Evolutionary conservation across 805 yeast genomes (phyloP).

Genomic region (Spencermartinsiella europaea): DNA sequence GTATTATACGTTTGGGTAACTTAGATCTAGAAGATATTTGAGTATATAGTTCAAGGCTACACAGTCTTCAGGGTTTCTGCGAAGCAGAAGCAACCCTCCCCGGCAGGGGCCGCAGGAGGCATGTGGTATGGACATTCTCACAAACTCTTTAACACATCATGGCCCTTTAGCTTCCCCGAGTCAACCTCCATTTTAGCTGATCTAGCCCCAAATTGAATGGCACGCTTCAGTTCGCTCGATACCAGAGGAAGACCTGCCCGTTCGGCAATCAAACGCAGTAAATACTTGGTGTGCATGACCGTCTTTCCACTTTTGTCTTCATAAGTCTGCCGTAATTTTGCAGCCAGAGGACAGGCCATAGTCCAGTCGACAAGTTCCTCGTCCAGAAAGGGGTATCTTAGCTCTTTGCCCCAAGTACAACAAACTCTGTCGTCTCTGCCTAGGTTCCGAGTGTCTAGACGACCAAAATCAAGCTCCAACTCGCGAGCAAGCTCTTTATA

Average conservation of each 20-base stretch:
- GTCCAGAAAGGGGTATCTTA: slow-evolving; percentile 82
- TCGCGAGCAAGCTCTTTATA: slow-evolving; percentile 49
- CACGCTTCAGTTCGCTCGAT: slow-evolving; percentile 75
- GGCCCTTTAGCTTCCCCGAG: slow-evolving; percentile 70
- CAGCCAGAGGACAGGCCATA: slow-evolving; percentile 32
- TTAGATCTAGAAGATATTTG: no score
- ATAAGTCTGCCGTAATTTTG: slow-evolving; percentile 24
- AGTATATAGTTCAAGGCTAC: no score
- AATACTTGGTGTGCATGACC: slow-evolving; percentile 41
- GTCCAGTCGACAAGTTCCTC: slow-evolving; percentile 46
- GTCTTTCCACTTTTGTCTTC: slow-evolving; percentile 7
- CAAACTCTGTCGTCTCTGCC: slow-evolving; percentile 91
- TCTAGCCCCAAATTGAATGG: slow-evolving; percentile 94
- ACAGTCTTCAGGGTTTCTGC: no score
- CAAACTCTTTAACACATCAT: slow-evolving; percentile 34
- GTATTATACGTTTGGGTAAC: no score
- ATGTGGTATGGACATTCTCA: slow-evolving; percentile 2
- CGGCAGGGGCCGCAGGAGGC: neutral
- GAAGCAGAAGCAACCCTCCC: no score
- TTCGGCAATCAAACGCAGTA: slow-evolving; percentile 60
- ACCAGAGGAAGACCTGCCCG: slow-evolving; percentile 47
- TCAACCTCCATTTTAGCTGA: slow-evolving; percentile 91
- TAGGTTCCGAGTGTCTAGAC: slow-evolving; percentile 73
- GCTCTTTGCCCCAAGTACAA: slow-evolving; percentile 81
- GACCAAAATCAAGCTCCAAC: slow-evolving; percentile 61